A percentile compares a stretch with the other conserved stretches of the same genome.
These are phyloP conservation scores for Themeda triandra DNA, from an alignment of 176 grass and related monocot species.

Conservation along the genomic window DNA sequence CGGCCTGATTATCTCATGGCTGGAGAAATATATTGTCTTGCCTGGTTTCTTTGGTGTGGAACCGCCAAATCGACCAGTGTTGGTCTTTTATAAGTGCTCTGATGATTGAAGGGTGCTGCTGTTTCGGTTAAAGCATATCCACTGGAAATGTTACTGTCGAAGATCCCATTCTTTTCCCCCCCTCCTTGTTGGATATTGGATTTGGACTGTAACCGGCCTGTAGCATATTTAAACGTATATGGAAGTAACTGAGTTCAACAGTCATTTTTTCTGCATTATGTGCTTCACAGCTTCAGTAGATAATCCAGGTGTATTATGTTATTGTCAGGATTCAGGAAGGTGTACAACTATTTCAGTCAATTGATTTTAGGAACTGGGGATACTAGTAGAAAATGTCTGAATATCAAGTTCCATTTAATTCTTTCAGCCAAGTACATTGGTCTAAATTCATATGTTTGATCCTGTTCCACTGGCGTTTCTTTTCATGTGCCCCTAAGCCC, in stretches of 20 bases:
- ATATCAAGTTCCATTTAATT: not conserved
- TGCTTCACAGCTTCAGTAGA: not conserved
- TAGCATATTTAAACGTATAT: not conserved
- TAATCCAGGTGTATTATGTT: not conserved
- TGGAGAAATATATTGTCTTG: not conserved
- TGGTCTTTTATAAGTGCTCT: not conserved
- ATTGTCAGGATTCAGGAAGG: not conserved
- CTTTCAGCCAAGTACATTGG: not conserved
- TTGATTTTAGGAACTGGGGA: not conserved
- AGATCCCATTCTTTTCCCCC: not conserved
- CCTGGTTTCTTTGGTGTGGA: not conserved
- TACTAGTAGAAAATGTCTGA: not conserved
- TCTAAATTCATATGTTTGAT: not conserved
- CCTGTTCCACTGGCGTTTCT: not conserved
- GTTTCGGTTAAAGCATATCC: not conserved
- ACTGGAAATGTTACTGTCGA: not conserved
- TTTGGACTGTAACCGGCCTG: not conserved
- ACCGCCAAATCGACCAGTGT: not conserved
- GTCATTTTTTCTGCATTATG: not conserved
- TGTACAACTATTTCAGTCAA: not conserved
- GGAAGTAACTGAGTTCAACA: not conserved
- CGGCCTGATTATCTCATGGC: not conserved
- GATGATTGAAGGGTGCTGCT: not conserved
- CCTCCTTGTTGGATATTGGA: not conserved
- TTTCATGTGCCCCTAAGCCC: not conserved